Evolutionary conservation across 331 rosid species (phyloP).

Genomic region (Malus hybrid): DNA sequence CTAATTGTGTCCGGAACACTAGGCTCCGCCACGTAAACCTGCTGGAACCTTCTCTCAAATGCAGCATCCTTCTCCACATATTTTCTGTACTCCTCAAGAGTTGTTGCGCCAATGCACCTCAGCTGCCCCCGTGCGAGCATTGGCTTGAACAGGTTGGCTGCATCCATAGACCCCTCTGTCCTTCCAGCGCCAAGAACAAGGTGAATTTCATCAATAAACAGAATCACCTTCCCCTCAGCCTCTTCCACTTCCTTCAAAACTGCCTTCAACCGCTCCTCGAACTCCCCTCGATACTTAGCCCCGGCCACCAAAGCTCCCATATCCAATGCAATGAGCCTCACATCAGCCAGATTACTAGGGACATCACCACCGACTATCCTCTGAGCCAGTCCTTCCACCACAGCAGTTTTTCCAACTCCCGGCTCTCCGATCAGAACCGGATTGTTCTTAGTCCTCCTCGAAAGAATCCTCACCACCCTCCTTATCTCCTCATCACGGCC

Average conservation of each 20-base stretch:
- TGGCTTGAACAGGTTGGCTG: slow-evolving; percentile 81
- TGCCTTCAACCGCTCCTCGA: slow-evolving; percentile 74
- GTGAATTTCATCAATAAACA: slow-evolving; percentile 88
- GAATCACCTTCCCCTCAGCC: slow-evolving; percentile 77
- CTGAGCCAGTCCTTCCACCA: slow-evolving; percentile 87
- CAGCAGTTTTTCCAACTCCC: slow-evolving; percentile 93
- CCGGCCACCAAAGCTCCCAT: slow-evolving; percentile 41
- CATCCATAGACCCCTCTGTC: slow-evolving; percentile 93
- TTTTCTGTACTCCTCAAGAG: slow-evolving; percentile 81
- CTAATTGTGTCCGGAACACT: slow-evolving; percentile 68
- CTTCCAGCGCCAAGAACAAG: slow-evolving; percentile 90
- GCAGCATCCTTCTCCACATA: slow-evolving; percentile 96
- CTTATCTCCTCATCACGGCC: slow-evolving; percentile 92
- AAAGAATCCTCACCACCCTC: slow-evolving; percentile 64
- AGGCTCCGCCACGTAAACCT: slow-evolving; percentile 91
- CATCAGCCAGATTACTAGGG: too few species aligned
- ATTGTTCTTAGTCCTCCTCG: slow-evolving; percentile 80
- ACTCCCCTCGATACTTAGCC: slow-evolving; percentile 80
- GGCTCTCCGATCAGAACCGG: slow-evolving; percentile 94
- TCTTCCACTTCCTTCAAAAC: slow-evolving; percentile 90
- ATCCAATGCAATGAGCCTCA: slow-evolving; percentile 71
- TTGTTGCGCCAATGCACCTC: slow-evolving; percentile 86
- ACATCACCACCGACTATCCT: slow-evolving; percentile 77
- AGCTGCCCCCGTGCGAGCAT: slow-evolving; percentile 97
- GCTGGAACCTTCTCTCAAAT: slow-evolving; percentile 86